Base-by-base conservation (phyloP, 2,329 filamentous ascomycete species). In the Trichoderma afroharzianum region DNA sequence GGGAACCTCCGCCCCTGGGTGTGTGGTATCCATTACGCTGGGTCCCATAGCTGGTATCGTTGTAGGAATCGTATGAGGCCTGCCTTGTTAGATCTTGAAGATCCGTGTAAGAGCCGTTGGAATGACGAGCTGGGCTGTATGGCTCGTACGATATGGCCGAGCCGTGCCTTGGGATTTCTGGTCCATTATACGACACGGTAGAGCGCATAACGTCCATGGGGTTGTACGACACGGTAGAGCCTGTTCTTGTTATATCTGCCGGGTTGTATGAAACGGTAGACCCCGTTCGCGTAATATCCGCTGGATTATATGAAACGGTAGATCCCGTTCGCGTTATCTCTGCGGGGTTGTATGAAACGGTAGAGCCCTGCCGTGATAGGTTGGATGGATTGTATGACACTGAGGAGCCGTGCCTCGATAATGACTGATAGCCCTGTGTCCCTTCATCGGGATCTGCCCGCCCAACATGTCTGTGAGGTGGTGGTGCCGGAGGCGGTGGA, bases 401-500 rank as follows among this genome's bases (percentile, higher is more conserved):
- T 71, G 78, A 80, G 6, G 82, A 82, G 59, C 78, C 79, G 15
- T 83, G 78, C 24, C 81, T 76, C 12, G 76, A 74, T 43, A 76
- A 64, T 18, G 47, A 32, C n/a, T 67, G 55, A 43, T 71, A 71
- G 33, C 61, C 57, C 24, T 62, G 43, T 18, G 71, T 11, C 74
- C 69, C 68, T 1, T 69, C 57, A 28, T 73, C 71, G 12, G 74
- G 63, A 14, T 57, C 77, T 36, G 70, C 78, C 74, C 68, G 81
- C 77, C 74, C 76, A 24, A 84, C 86, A 80, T 94, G 93, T 8
- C 94, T 91, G 74, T 97, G 95, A 7, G 95, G 94, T 9, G 92
- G 92, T 0, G 95, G 94, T 2, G 94, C 91, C 2, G 94, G 94
- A 8, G 94, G 94, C 21, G 94, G 93, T 9, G 92, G 92, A 24